A percentile compares a stretch with the other conserved stretches of the same genome.
Conservation (phyloP, 306 rosid species). For the Bauhinia variegata region DNA sequence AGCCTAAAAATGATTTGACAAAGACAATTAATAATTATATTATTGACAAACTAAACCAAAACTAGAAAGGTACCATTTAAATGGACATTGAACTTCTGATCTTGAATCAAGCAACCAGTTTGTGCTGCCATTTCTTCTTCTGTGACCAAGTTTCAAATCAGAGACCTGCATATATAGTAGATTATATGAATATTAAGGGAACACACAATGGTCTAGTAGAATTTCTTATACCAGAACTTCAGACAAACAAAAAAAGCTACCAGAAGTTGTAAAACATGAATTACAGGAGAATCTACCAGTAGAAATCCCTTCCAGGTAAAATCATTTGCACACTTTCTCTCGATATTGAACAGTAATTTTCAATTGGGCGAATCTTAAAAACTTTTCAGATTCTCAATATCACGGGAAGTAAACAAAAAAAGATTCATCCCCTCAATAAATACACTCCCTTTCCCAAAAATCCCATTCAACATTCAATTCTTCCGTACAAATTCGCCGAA, state of each 20-base stretch:
- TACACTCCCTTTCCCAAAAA: neutral
- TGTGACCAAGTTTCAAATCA: conserved; percentile 14
- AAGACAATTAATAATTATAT: too few relatives aligned
- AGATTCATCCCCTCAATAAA: neutral
- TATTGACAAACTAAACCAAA: too few relatives aligned
- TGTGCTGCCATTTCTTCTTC: conserved; percentile 53
- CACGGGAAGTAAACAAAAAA: neutral
- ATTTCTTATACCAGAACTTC: neutral
- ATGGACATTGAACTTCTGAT: conserved; percentile 47
- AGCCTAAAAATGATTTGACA: conserved; percentile 14
- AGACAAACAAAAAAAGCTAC: neutral
- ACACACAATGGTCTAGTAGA: too few relatives aligned
- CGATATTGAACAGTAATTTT: too few relatives aligned
- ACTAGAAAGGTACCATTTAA: too few relatives aligned
- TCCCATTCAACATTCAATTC: neutral
- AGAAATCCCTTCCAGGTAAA: neutral
- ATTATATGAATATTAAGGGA: too few relatives aligned
- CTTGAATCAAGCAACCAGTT: conserved; percentile 46
- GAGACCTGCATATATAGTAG: conserved; percentile 30
- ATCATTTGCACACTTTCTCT: neutral
- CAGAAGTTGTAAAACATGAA: neutral
- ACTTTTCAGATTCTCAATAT: too few relatives aligned
- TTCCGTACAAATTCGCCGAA: too few relatives aligned
- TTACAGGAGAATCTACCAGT: neutral
- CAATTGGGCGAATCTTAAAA: too few relatives aligned